Base-by-base conservation (phyloP, 2,329 filamentous ascomycete species). In the Hymenoscyphus linearis region DNA sequence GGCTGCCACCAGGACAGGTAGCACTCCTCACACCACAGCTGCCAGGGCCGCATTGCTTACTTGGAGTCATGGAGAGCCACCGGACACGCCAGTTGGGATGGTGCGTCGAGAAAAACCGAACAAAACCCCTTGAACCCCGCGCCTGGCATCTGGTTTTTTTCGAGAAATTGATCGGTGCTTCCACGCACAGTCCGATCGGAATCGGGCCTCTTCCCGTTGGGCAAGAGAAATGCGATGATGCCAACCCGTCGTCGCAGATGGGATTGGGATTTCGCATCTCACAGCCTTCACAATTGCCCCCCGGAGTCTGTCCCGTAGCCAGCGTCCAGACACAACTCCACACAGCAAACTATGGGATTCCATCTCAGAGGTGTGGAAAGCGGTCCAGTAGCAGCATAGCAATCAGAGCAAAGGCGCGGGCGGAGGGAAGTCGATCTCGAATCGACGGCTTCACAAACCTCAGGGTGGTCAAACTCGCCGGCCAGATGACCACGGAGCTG, bases 21-120 rank as follows among this genome's bases (percentile, higher is more conserved):
- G 44, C 44, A 50, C 3, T 22, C 22, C 13, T 50, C 44, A 50
- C 40, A 44, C 44, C 44, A 22, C 44, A 50, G 44, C 44, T 50
- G 44, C 44, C 44, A 50, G 44, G 44, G 44, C 18, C 44, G 44
- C 44, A 25, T 50, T 50, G 44, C 44, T 50, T 50, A 50, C 44
- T 50, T 50, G 18, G 44, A 50, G 44, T 50, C 44, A 50, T 50
- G 44, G 44, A 47, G n/a, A 50, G 44, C 44, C 44, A 50, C 44
- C 44, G 44, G 44, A 25, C 18, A 50, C 44, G 44, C 44, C 18
- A 50, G 44, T 50, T 50, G 18, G 44, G 44, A 50, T 50, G 44
- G 44, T 50, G 44, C 22, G 44, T 50, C 44, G 22, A 50, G 18
- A 18, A 50, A 50, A 50, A 25, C 18, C 44, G 18, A 22, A 50